Base-by-base conservation (phyloP, 768 basidiomycete genomes). In the Cyathus striatus region DNA sequence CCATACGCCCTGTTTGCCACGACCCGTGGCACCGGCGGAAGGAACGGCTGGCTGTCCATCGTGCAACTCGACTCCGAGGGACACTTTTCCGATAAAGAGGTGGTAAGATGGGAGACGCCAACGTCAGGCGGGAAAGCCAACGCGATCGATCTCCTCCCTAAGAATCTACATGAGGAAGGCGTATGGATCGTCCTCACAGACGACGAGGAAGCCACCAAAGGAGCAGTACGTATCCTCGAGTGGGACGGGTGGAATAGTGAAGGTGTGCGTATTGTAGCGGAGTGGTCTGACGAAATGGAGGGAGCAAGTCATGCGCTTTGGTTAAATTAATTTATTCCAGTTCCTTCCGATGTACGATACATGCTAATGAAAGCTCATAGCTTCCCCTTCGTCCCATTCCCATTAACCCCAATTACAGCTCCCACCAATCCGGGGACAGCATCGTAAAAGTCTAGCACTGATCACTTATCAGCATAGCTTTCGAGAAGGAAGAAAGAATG, bases 261-360 rank as follows among this genome's bases (percentile, higher is more conserved):
- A 7, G 68, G 68, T 6, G 56, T 74, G 12, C 57, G 59, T 35
- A 52, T 65, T 25, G 71, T 72, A 33, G 66, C 62, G 26, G 62
- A 63, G 40, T 76, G 73, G 73, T 73, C 73, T 23, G 56, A 58
- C 37, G 43, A 46, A 39, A 69, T 74, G 58, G 54, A 53, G 23
- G 75, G 74, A 1, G 73, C 65, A 1, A 77, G 75, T 44, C 75
- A 77, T 61, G 75, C 75, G 5, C 60, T 76, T 22, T 76, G 75
- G 75, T 52, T 76, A 50, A 64, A 70, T 53, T 74, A 45, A 61
- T 27, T 43, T 21, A 22, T 17, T 32, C 27, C 22, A n/a, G n/a
- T n/a, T n/a, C n/a, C n/a, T n/a, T n/a, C n/a, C n/a, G n/a, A n/a
- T n/a, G n/a, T n/a, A n/a, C n/a, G n/a, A n/a, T n/a, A n/a, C n/a